Evolutionary conservation across 768 basidiomycete species (phyloP).

Genomic region (Hygrophorus russula): DNA sequence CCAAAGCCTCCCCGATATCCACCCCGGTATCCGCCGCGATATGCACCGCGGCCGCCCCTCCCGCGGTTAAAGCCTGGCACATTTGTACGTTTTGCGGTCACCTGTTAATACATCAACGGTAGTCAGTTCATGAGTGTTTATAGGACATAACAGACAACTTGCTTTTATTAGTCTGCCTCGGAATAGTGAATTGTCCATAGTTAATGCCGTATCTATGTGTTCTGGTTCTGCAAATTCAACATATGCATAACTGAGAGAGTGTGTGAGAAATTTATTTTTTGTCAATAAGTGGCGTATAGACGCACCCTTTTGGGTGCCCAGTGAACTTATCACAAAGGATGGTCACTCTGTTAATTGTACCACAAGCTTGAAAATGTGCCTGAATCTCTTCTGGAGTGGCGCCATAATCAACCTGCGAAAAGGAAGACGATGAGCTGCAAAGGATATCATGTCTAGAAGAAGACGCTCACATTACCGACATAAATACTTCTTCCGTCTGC

Average conservation of each 20-base stretch:
- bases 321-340: slow-evolving; percentile 99
- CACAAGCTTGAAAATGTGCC: slow-evolving; percentile 93
- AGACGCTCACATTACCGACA: slow-evolving; percentile 82
- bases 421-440: slow-evolving; percentile 3
- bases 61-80: slow-evolving; percentile 86
- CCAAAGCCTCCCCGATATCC: slow-evolving; percentile 35
- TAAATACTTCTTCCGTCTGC: slow-evolving; percentile 86
- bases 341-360: slow-evolving; percentile 96
- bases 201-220: slow-evolving; percentile 81
- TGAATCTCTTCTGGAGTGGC: slow-evolving; percentile 98
- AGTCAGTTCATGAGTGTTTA: neutral
- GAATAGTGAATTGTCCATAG: slow-evolving; percentile 95
- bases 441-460: slow-evolving; percentile 4
- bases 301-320: slow-evolving; percentile 95
- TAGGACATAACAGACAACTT: slow-evolving; percentile 1
- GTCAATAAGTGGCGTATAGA: slow-evolving; percentile 1
- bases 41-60: slow-evolving; percentile 53
- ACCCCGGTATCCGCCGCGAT: slow-evolving; percentile 39
- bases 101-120: slow-evolving; percentile 33
- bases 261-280: slow-evolving; percentile 5
- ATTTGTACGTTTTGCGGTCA: slow-evolving; percentile 93
- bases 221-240: slow-evolving; percentile 95
- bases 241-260: slow-evolving; percentile 73
- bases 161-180: slow-evolving; percentile 89
- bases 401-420: slow-evolving; percentile 82